phyloP scores from a whole-genome alignment of 1,284 basidiomycete genomes.

The Phellopilus nigrolimitatus region DNA sequence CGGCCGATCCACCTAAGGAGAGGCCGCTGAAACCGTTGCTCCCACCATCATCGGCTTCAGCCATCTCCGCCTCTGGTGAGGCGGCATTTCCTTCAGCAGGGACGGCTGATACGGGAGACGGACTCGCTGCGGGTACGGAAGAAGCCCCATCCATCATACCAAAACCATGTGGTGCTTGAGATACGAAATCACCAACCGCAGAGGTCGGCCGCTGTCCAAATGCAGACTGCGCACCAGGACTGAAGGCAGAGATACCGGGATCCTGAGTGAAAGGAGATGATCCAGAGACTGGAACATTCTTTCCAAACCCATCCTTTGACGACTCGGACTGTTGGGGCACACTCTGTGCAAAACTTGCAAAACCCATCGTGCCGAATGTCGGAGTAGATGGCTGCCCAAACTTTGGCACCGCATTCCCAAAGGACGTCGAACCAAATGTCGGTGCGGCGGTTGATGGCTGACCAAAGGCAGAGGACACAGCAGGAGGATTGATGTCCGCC shows the following conservation, averaged over 20 bases:
- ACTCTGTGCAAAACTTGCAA: too few relatives aligned
- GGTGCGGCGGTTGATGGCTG: constrained; percentile 20
- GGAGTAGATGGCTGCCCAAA: too few relatives aligned
- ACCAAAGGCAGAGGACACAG: constrained; percentile 22
- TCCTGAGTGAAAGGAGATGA: too few relatives aligned
- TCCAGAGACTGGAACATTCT: too few relatives aligned
- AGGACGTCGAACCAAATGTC: background rate
- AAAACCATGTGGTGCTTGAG: constrained; percentile 29
- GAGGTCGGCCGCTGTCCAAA: constrained; percentile 20
- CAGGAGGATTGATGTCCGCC: constrained; percentile 18
- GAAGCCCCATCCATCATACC: constrained; percentile 32
- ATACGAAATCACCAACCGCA: constrained; percentile 24
- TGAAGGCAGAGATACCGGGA: constrained; percentile 6
- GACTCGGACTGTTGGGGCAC: too few relatives aligned
- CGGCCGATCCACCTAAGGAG: constrained; percentile 8
- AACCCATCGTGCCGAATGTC: too few relatives aligned
- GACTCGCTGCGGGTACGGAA: constrained; percentile 8
- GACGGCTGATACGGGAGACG: background rate
- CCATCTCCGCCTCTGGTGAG: constrained; percentile 23
- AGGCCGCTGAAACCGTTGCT: constrained; percentile 9
- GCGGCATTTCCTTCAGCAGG: constrained; percentile 19
- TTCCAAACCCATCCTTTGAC: too few relatives aligned
- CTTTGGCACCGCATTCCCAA: too few relatives aligned
- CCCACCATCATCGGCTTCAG: constrained; percentile 14
- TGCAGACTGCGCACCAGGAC: constrained; percentile 14